Percentiles rank a stretch among this genome's conserved stretches.
Conservation (phyloP, 2,329 filamentous ascomycete species). For the Aspergillus sp. region DNA sequence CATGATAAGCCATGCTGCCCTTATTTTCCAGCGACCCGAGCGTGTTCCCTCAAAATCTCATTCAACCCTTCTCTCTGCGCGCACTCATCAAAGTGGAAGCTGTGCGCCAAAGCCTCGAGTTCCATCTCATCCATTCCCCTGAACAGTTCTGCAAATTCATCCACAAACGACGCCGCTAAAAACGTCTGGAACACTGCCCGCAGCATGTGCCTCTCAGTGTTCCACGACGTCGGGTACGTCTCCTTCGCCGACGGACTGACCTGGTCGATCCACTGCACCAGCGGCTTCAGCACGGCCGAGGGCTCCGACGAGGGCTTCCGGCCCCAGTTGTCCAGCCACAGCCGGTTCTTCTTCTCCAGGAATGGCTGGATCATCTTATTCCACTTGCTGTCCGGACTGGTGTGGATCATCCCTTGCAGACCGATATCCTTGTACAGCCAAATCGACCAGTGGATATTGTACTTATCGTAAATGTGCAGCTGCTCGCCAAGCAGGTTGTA, state of each 20-base stretch:
- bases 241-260: slow-evolving; percentile 42
- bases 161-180: slow-evolving; percentile 51
- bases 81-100: slow-evolving; percentile 57
- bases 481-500: slow-evolving; percentile 50
- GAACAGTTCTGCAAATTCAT: slow-evolving; percentile 59
- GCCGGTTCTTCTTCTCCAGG: slow-evolving; percentile 54
- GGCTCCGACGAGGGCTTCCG: slow-evolving; percentile 43
- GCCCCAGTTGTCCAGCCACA: slow-evolving; percentile 59
- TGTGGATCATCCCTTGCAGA: slow-evolving; percentile 56
- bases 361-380: slow-evolving; percentile 54
- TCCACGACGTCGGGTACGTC: slow-evolving; percentile 52
- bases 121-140: slow-evolving; percentile 51
- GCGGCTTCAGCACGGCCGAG: slow-evolving; percentile 44
- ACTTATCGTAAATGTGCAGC: slow-evolving; percentile 53
- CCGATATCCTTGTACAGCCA: slow-evolving; percentile 62
- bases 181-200: slow-evolving; percentile 49
- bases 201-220: slow-evolving; percentile 50
- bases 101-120: slow-evolving; percentile 55
- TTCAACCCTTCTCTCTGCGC: slow-evolving; percentile 53
- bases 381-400: slow-evolving; percentile 48
- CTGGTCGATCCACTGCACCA: slow-evolving; percentile 47
- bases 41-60: slow-evolving; percentile 49
- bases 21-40: slow-evolving; percentile 15
- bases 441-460: slow-evolving; percentile 58
- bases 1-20: background rate